Evolutionary conservation across 768 basidiomycete species (phyloP), one percentile per base, ranked within the genome.

Genomic region (Bullera alba): DNA sequence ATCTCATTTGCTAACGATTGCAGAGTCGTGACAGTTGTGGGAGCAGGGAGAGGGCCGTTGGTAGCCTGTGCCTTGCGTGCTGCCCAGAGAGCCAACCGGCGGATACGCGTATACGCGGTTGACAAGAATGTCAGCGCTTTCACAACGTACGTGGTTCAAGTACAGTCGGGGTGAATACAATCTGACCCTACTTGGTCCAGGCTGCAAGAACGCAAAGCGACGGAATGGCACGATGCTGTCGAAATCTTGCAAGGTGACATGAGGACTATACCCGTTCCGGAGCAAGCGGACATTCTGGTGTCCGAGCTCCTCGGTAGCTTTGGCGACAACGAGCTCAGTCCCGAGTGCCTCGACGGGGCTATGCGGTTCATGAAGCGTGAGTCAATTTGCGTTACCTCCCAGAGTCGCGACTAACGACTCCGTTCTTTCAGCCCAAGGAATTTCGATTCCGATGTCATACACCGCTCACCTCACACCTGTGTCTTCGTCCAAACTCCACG

Each of bases 101-200:
- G 80, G 19, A 85, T 81, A 0, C 74, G 76, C 29, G 76, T 99
- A 1, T 89, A 88, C 63, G 95, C 86, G 0, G 81, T 99, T 34
- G 95, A 97, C 71, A 97, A 99, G 76, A 97, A 99, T 68, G 86
- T 88, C 2, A 92, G 86, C 69, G 95, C 93, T 5, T 93, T 81
- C 67, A 85, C 95, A 53, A 93, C 92, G 89, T 93, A 70, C 61
- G 87, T 79, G 7, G 12, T 26, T 42, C 64, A 19, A 27, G 8
- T 14, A 8, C 12, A n/a, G n/a, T 10, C 32, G 32, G 32, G 32
- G 32, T 34, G 38, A 14, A 39, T 39, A 19, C 21, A 14, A 10
- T 12, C 21, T 22, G 38, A 21, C 12, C 21, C 38, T 34, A 48
- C 29, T 26, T 37, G 10, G 10, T 36, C 7, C 63, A 96, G 91